Evolutionary conservation across 2,329 filamentous ascomycete species (phyloP).

Genomic region (Colletotrichum higginsianum): DNA sequence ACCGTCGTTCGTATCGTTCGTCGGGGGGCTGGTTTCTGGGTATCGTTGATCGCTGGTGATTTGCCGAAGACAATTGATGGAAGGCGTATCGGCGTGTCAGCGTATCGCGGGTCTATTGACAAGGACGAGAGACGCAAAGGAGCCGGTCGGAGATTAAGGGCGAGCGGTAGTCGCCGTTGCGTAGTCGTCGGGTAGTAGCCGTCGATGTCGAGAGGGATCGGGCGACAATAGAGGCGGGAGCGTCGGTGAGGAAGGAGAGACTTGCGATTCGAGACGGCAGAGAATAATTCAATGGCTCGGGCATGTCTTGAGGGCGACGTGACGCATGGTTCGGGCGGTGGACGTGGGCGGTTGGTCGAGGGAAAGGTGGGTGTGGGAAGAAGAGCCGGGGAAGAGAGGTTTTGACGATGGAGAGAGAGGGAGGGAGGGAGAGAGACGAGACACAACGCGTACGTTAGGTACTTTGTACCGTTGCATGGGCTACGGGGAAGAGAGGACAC

Average conservation of each 20-base stretch:
- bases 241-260: conserved; percentile 48
- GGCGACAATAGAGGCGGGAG: conserved; percentile 11
- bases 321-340: conserved; percentile 23
- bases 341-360: conserved; percentile 13
- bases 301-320: conserved; percentile 38
- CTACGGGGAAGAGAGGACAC: conserved; percentile 15
- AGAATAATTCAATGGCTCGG: conserved; percentile 44
- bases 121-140: conserved; percentile 1
- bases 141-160: conserved; percentile 17
- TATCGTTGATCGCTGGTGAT: conserved; percentile 26
- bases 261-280: conserved; percentile 47
- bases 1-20: conserved; percentile 36
- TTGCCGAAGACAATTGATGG: conserved; percentile 7
- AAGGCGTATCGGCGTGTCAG: not conserved
- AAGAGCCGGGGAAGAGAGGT: conserved; percentile 36
- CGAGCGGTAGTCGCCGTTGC: conserved; percentile 1
- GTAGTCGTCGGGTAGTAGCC: not conserved
- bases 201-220: conserved; percentile 7
- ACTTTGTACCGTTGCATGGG: not conserved
- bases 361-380: conserved; percentile 1
- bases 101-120: conserved; percentile 12
- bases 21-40: conserved; percentile 12
- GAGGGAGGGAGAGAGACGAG: not conserved
- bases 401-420: conserved; percentile 31
- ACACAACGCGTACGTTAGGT: not conserved